Percentiles rank a stretch among this genome's conserved stretches.
These are phyloP conservation scores for Prunus padus DNA, from an alignment of 306 rosid species.

Conservation along the genomic window DNA sequence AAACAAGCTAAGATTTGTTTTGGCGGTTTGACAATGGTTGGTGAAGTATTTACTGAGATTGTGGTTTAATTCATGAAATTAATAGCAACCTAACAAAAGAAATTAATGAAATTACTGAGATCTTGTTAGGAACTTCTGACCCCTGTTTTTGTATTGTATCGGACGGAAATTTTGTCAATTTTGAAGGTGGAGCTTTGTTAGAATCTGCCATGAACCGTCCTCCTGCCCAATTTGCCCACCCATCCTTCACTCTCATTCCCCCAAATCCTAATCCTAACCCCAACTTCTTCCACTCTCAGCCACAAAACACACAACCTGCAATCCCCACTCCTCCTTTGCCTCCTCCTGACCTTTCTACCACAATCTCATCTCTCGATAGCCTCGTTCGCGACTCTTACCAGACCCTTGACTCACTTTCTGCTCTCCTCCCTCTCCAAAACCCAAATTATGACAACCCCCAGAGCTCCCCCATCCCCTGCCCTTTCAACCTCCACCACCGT, in stretches of 20 bases:
- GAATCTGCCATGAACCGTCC: constrained; percentile 24
- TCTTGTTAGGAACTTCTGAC: background rate
- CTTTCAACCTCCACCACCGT: constrained; percentile 55
- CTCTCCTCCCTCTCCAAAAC: constrained; percentile 36
- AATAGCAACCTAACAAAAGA: background rate
- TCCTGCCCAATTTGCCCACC: constrained; percentile 22
- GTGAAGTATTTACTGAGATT: background rate
- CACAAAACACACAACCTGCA: constrained; percentile 19
- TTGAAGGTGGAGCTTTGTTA: background rate
- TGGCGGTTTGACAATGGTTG: background rate
- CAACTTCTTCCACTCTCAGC: background rate
- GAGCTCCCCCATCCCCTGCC: constrained; percentile 40
- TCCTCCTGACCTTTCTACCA: constrained; percentile 29
- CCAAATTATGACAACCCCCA: constrained; percentile 16
- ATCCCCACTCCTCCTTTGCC: background rate
- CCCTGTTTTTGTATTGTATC: background rate
- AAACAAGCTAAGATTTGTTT: background rate
- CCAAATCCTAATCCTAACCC: constrained; percentile 33
- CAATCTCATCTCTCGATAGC: constrained; percentile 48
- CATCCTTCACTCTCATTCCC: constrained; percentile 19
- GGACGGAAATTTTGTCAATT: background rate
- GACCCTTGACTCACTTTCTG: constrained; percentile 34
- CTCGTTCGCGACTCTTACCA: constrained; percentile 40
- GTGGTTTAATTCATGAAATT: background rate
- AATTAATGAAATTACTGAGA: background rate